phyloP scores from a whole-genome alignment of 2,329 filamentous ascomycete genomes.

The Aspergillus pseudoterreus region DNA sequence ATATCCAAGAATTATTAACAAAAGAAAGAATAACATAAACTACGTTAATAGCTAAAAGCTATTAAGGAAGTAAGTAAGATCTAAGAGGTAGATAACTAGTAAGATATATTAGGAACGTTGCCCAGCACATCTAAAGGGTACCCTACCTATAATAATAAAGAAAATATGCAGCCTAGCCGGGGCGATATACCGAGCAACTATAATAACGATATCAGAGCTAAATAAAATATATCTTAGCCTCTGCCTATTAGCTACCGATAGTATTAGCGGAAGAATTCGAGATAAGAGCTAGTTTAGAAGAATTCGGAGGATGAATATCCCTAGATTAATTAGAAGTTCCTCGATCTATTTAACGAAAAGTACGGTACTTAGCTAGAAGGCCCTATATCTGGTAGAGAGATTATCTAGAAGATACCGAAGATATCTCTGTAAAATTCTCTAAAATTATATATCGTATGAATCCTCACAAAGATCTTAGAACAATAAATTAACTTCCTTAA shows the following conservation, averaged over 20 bases:
- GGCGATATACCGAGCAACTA: background rate
- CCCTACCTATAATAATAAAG: no score
- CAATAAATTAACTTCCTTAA: background rate
- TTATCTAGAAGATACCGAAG: background rate
- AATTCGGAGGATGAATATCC: background rate
- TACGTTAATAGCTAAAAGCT: no score
- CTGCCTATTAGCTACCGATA: background rate
- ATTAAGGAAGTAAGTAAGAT: no score
- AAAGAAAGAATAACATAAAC: no score
- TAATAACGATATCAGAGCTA: background rate
- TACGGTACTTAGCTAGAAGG: background rate
- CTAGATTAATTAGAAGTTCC: background rate
- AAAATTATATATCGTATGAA: background rate
- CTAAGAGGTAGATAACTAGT: no score
- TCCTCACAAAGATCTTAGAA: no score
- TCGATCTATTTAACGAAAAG: background rate
- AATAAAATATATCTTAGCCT: background rate
- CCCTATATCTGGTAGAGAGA: background rate
- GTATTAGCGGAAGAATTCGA: background rate
- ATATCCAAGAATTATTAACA: no score
- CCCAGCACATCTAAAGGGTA: no score
- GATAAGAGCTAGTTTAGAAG: background rate
- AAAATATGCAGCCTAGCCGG: no score
- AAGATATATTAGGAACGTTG: no score
- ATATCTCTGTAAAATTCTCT: background rate